A percentile compares a stretch with the other conserved stretches of the same genome.
These are phyloP conservation scores for Trichophyton rubrum DNA, from an alignment of 2,329 filamentous ascomycete species.

Conservation along the genomic window DNA sequence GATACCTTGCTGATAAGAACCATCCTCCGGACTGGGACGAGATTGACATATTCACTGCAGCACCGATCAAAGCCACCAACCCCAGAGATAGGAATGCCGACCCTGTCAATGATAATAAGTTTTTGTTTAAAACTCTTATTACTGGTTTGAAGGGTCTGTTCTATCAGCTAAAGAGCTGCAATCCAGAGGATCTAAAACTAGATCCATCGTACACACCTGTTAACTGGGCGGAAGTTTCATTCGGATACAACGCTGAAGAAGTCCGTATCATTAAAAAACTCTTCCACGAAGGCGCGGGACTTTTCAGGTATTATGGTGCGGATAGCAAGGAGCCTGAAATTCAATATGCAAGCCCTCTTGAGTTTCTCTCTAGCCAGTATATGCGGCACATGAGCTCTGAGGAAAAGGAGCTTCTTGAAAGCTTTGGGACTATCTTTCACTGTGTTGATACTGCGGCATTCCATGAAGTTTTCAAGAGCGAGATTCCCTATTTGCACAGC, in stretches of 20 bases:
- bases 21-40: slow-evolving; percentile 88
- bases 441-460: slow-evolving; percentile 97
- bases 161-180: slow-evolving; percentile 85
- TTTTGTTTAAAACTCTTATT: slow-evolving; percentile 91
- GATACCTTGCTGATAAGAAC: slow-evolving; percentile 72
- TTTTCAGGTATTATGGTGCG: slow-evolving; percentile 93
- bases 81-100: slow-evolving; percentile 78
- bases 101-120: slow-evolving; percentile 92
- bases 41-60: slow-evolving; percentile 91
- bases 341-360: slow-evolving; percentile 67
- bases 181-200: slow-evolving; percentile 54
- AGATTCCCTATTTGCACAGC: slow-evolving; percentile 91
- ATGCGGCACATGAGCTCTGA: slow-evolving; percentile 90
- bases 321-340: slow-evolving; percentile 64
- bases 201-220: slow-evolving; percentile 66
- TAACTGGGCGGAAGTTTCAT: slow-evolving; percentile 93
- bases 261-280: slow-evolving; percentile 93
- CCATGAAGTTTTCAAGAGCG: slow-evolving; percentile 94
- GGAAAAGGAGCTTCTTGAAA: slow-evolving; percentile 93
- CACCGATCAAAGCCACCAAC: slow-evolving; percentile 90
- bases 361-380: slow-evolving; percentile 88
- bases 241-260: slow-evolving; percentile 93
- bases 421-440: slow-evolving; percentile 96
- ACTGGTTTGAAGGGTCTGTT: slow-evolving; percentile 94
- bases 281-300: slow-evolving; percentile 89